phyloP scores from a whole-genome alignment of 768 basidiomycete species.

The Mrakia blollopis region DNA sequence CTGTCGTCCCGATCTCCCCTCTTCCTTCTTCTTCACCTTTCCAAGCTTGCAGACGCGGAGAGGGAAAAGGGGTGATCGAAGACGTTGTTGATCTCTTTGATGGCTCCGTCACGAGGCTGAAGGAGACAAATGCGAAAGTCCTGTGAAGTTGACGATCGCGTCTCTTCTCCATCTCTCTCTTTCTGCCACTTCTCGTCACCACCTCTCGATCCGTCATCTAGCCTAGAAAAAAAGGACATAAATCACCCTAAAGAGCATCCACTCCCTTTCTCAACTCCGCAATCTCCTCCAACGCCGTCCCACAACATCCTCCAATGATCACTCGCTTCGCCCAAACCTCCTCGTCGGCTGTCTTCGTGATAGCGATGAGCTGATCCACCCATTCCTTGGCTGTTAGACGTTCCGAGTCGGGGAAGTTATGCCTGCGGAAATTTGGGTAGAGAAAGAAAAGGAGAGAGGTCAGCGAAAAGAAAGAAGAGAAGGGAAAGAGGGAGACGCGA shows the following conservation, averaged over 20 bases:
- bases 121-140: too few species aligned
- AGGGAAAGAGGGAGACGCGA: neutral
- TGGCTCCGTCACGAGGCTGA: too few species aligned
- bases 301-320: constrained; percentile 28
- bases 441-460: neutral
- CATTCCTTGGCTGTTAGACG: constrained; percentile 5
- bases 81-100: too few species aligned
- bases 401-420: constrained; percentile 21
- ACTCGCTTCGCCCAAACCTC: constrained; percentile 3
- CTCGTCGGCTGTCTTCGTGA: neutral
- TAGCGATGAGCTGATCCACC: constrained; percentile 3
- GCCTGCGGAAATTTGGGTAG: neutral
- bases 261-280: constrained; percentile 14
- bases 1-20: too few species aligned
- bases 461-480: neutral
- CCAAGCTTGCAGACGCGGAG: too few species aligned
- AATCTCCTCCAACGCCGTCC: constrained; percentile 23
- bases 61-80: too few species aligned
- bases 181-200: too few species aligned
- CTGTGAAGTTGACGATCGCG: too few species aligned
- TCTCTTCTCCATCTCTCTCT: too few species aligned
- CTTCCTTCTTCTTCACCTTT: too few species aligned
- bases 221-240: too few species aligned
- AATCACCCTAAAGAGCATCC: neutral
- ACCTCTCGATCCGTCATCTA: too few species aligned